phyloP scores from a whole-genome alignment of 2,329 filamentous ascomycete species.

The Cladorrhinum sp. region DNA sequence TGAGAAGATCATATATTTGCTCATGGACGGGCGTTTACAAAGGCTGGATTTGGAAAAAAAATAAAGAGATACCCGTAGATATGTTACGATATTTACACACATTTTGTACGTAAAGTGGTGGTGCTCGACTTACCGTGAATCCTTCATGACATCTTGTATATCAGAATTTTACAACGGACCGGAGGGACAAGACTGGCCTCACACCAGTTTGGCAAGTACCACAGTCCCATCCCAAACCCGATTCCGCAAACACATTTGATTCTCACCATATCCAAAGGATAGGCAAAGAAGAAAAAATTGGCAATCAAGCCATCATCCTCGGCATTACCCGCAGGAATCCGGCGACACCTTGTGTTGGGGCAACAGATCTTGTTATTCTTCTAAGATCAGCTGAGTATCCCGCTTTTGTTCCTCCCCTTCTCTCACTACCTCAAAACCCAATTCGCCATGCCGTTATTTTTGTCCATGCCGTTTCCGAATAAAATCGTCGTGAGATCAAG shows the following conservation, averaged over 20 bases:
- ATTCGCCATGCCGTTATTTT: slow-evolving; percentile 40
- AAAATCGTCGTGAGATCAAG: slow-evolving; percentile 19
- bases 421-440: slow-evolving; percentile 59
- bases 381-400: slow-evolving; percentile 47
- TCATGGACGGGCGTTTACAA: neutral
- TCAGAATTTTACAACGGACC: neutral
- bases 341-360: slow-evolving; percentile 80
- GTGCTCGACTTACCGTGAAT: neutral
- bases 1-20: neutral
- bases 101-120: neutral
- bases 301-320: slow-evolving; percentile 89
- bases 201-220: neutral
- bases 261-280: slow-evolving; percentile 4
- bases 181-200: neutral
- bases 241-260: slow-evolving; percentile 6
- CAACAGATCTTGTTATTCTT: slow-evolving; percentile 53
- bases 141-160: neutral
- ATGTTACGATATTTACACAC: neutral
- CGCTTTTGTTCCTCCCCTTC: slow-evolving; percentile 26
- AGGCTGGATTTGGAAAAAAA: neutral
- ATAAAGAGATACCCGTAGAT: slow-evolving; percentile 18
- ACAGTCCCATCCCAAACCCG: neutral
- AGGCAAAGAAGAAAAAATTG: slow-evolving; percentile 54
- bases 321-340: slow-evolving; percentile 58
- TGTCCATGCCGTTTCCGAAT: neutral